Percentiles rank a stretch among this genome's conserved stretches.
Conservation (phyloP, 169 alveolate species). For the Babesia sp. region DNA sequence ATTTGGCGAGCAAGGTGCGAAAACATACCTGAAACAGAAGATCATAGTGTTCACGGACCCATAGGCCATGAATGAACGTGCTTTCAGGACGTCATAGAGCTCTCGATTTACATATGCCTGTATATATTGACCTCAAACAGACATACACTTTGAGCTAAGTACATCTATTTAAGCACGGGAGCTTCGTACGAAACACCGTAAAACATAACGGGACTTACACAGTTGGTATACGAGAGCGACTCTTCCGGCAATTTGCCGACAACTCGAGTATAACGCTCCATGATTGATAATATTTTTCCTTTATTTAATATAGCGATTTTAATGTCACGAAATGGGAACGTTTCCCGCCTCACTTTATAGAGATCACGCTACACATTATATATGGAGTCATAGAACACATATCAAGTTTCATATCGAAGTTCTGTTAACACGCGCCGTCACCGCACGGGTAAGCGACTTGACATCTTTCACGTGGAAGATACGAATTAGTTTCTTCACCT, state of each 20-base stretch:
- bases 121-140: background rate
- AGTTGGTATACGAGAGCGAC: conserved; percentile 63
- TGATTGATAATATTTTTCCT: too few species aligned
- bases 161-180: background rate
- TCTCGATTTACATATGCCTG: conserved; percentile 64
- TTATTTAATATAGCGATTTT: too few species aligned
- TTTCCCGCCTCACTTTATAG: too few species aligned
- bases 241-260: conserved; percentile 69
- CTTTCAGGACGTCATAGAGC: conserved; percentile 46
- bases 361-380: too few species aligned
- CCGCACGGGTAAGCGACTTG: conserved; percentile 57
- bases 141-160: background rate
- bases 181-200: background rate
- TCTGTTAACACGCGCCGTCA: conserved; percentile 58
- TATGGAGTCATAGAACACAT: too few species aligned
- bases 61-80: conserved; percentile 56
- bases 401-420: background rate
- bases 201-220: conserved; percentile 38
- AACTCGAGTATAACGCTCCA: conserved; percentile 34
- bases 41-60: conserved; percentile 56
- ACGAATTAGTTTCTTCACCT: conserved; percentile 29
- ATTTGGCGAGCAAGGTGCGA: background rate
- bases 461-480: conserved; percentile 60
- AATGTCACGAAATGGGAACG: too few species aligned
- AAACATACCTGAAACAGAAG: conserved; percentile 58